These are phyloP conservation scores for Amanita pseudoporphyria DNA, from an alignment of 768 basidiomycete species.

Conservation along the genomic window DNA sequence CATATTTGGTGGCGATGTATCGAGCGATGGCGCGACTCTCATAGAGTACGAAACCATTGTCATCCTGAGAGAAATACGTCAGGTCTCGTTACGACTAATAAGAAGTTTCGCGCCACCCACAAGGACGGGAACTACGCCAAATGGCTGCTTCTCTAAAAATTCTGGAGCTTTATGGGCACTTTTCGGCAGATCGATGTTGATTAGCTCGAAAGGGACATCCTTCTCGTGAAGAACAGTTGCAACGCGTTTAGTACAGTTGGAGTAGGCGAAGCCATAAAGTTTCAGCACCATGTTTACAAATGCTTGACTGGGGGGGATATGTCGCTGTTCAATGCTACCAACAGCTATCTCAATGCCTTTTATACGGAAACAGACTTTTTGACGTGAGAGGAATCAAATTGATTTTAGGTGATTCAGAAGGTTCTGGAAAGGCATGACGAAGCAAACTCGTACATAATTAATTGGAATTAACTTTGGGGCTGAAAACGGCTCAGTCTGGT, in stretches of 20 bases:
- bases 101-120: too few relatives aligned
- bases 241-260: constrained; percentile 40
- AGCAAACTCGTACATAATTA: too few relatives aligned
- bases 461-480: too few relatives aligned
- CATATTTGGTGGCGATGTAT: constrained; percentile 50
- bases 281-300: constrained; percentile 30
- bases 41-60: constrained; percentile 54
- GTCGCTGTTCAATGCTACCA: too few relatives aligned
- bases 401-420: too few relatives aligned
- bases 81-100: background rate
- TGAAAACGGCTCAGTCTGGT: too few relatives aligned
- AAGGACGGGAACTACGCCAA: constrained; percentile 38
- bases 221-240: constrained; percentile 36
- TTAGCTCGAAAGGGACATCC: constrained; percentile 35
- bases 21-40: constrained; percentile 54
- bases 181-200: constrained; percentile 24
- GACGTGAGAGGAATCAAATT: too few relatives aligned
- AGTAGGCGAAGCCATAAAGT: constrained; percentile 27
- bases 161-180: constrained; percentile 31
- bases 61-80: constrained; percentile 25
- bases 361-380: too few relatives aligned
- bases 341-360: too few relatives aligned
- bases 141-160: constrained; percentile 38
- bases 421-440: too few relatives aligned
- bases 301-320: too few relatives aligned